Base-by-base conservation (phyloP, 2,329 filamentous ascomycete species). In the Magnaporthales sp. region DNA sequence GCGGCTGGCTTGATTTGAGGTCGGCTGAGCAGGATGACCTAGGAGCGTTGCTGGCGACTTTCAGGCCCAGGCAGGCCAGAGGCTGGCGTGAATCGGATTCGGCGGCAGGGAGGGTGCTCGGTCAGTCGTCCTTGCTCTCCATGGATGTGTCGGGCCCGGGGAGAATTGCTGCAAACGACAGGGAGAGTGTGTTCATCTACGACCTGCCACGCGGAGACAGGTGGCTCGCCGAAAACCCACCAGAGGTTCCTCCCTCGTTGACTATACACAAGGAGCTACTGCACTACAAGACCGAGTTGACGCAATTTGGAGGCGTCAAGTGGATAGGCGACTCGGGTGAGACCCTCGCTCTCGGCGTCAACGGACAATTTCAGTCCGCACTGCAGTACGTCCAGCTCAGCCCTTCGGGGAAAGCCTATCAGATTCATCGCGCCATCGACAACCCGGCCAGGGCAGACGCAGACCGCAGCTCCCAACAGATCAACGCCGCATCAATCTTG, bases 331-430 rank as follows among this genome's bases (percentile, higher is more conserved):
- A 75, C 15, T 19, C 9, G 8, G 54, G 54, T n/a, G 78, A 81
- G 7, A 78, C 80, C 13, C 67, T 86, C 10, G 83, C 80, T 0
- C 76, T 84, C 7, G 81, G 79, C 2, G 66, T 85, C 9, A 79
- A 78, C 4, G 78, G 78, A 3, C 77, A 60, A 75, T 66, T 69
- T 72, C 2, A 71, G 29, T 65, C 80, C 27, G 80, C 82, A 6
- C 73, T 86, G 13, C 78, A 79, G 5, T 81, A 80, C 71, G 74
- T 82, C n/a, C 75, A 76, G 19, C 69, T 82, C 27, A 82, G 80
- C 0, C 83, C 82, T 0, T 75, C 79, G 0, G 84, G 83, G 0
- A 26, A 58, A 22, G 70, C 83, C 11, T 73, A 78, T 8, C 70
- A 77, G 54, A 70, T 75, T 0, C 51, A 60, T 29, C 64, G n/a